These are phyloP conservation scores for Nakaseomyces glabratus DNA, from an alignment of 1,139 yeast species.

Conservation along the genomic window DNA sequence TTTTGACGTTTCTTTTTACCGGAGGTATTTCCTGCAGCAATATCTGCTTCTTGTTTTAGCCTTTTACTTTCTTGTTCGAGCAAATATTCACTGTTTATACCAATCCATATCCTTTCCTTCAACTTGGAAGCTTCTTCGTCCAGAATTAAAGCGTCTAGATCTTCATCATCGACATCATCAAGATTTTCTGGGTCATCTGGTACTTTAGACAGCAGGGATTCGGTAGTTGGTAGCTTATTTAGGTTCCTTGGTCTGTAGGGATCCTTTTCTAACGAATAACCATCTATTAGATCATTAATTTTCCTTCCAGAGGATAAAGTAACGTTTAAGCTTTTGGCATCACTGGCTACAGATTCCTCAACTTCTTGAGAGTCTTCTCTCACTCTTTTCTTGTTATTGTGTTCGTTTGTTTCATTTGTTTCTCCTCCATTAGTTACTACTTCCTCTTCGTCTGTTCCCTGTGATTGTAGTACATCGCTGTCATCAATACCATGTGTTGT, in stretches of 20 bases:
- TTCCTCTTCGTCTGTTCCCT: conserved; percentile 15
- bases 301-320: conserved; percentile 6
- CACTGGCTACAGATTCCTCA: conserved; percentile 13
- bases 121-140: conserved; percentile 56
- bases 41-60: conserved; percentile 79
- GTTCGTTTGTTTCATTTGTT: conserved; percentile 14
- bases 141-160: conserved; percentile 50
- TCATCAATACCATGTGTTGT: conserved; percentile 30
- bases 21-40: conserved; percentile 63
- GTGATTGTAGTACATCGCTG: conserved; percentile 16
- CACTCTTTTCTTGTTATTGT: conserved; percentile 14
- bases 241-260: conserved; percentile 50
- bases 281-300: conserved; percentile 28
- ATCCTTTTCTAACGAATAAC: conserved; percentile 29
- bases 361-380: conserved; percentile 13
- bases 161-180: conserved; percentile 78
- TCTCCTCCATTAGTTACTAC: conserved; percentile 15
- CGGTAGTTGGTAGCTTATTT: conserved; percentile 46
- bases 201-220: conserved; percentile 43
- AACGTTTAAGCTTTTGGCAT: conserved; percentile 2
- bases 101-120: conserved; percentile 81
- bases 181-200: conserved; percentile 54
- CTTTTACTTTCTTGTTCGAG: conserved; percentile 79
- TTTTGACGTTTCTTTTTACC: conserved; percentile 38
- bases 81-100: conserved; percentile 76